Evolutionary conservation across 192 early-diverging fungal genomes (phyloP).

Genomic region (Dissophora ornata): DNA sequence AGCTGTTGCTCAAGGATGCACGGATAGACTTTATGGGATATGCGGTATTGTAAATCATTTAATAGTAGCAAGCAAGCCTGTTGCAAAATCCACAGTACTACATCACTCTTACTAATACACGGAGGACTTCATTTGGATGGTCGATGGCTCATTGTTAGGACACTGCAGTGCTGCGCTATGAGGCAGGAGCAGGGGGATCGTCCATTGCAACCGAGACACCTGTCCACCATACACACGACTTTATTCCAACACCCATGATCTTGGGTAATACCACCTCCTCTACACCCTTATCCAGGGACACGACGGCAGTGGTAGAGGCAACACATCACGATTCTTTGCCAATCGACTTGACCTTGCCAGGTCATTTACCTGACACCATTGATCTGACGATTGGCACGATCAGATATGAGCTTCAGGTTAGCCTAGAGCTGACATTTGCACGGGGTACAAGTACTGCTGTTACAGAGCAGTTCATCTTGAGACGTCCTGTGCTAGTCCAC

Average conservation of each 20-base stretch:
- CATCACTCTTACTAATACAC: too few species aligned
- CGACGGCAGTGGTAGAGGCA: background rate
- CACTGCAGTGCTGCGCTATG: slow-evolving; percentile 45
- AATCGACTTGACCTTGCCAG: slow-evolving; percentile 42
- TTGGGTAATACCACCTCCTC: background rate
- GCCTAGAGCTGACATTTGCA: slow-evolving; percentile 27
- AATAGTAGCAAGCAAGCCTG: background rate
- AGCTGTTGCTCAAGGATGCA: slow-evolving; percentile 43
- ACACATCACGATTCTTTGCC: slow-evolving; percentile 36
- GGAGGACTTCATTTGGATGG: too few species aligned
- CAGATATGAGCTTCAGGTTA: slow-evolving; percentile 48
- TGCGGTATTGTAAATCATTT: slow-evolving; percentile 25
- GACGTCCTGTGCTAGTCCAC: slow-evolving; percentile 35
- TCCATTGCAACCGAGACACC: slow-evolving; percentile 30
- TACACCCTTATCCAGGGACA: background rate
- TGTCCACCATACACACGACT: slow-evolving; percentile 52
- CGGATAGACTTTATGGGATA: slow-evolving; percentile 52
- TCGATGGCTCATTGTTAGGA: slow-evolving; percentile 28
- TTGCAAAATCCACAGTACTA: too few species aligned
- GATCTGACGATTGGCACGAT: slow-evolving; percentile 36
- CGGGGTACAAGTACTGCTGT: slow-evolving; percentile 18
- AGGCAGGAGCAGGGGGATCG: slow-evolving; percentile 16
- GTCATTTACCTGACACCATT: slow-evolving; percentile 40
- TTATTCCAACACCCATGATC: slow-evolving; percentile 38
- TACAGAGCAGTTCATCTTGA: slow-evolving; percentile 27